Conservation (phyloP, 345 rosid genomes). For the Arabidopsis suecica region DNA sequence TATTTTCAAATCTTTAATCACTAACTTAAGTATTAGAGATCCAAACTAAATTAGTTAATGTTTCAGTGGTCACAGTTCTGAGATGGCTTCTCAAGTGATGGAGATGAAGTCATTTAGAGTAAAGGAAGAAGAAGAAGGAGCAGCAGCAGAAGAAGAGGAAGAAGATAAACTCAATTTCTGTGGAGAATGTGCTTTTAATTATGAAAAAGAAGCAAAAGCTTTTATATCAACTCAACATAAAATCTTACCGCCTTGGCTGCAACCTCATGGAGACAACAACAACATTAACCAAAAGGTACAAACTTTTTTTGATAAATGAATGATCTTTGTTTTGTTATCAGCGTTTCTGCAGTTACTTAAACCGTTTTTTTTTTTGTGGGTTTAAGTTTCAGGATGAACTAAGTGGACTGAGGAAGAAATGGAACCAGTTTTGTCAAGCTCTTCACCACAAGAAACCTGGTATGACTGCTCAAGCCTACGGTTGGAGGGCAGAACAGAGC, state of each 20-base stretch:
- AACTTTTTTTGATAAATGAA: neutral
- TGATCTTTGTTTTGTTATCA: neutral
- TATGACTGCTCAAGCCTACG: conserved; percentile 16
- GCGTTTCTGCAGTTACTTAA: neutral
- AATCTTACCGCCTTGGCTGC: conserved; percentile 73
- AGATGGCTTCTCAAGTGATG: conserved; percentile 48
- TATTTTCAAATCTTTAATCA: neutral
- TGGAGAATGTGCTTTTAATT: conserved; percentile 72
- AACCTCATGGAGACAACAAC: conserved; percentile 50
- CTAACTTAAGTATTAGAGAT: conserved; percentile 46
- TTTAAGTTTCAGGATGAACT: conserved; percentile 61
- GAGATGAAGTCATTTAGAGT: conserved; percentile 60
- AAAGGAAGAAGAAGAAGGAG: conserved; percentile 49
- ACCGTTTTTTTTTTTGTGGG: conserved; percentile 14
- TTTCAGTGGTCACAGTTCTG: conserved; percentile 40
- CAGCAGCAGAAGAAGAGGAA: conserved; percentile 52
- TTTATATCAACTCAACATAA: conserved; percentile 60
- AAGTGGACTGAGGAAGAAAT: conserved; percentile 64
- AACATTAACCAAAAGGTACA: conserved; percentile 60
- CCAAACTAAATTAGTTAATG: conserved; percentile 28
- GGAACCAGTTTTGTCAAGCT: conserved; percentile 73
- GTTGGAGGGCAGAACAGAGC: conserved; percentile 44
- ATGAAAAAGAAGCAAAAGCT: conserved; percentile 70
- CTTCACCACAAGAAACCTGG: conserved; percentile 47
- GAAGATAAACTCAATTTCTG: conserved; percentile 64